These are phyloP conservation scores for Epichloe hybrida DNA, from an alignment of 2,329 filamentous ascomycete species.

Conservation along the genomic window DNA sequence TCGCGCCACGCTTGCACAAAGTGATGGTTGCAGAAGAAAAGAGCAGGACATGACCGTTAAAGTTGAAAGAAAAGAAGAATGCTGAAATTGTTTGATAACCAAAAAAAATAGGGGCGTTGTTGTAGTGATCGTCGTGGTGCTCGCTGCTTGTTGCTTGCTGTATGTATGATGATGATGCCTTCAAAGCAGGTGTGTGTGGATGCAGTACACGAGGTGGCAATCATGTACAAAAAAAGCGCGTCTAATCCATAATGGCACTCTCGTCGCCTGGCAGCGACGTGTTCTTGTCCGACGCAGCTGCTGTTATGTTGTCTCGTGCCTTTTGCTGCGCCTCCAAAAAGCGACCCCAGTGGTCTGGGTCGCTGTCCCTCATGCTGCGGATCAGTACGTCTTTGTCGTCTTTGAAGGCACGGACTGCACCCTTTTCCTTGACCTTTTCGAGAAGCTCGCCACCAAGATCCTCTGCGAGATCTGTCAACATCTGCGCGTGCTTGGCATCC, in stretches of 20 bases:
- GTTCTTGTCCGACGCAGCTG: slow-evolving; percentile 15
- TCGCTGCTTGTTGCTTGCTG: too few species aligned
- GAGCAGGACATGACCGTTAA: too few species aligned
- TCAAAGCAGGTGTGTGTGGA: too few species aligned
- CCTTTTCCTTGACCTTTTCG: slow-evolving; percentile 39
- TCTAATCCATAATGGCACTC: slow-evolving; percentile 28
- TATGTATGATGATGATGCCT: too few species aligned
- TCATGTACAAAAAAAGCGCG: background rate
- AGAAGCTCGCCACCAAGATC: slow-evolving; percentile 48
- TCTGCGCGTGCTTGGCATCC: slow-evolving; percentile 35
- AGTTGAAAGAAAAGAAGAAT: too few species aligned
- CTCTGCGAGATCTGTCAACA: slow-evolving; percentile 50
- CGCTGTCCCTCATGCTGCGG: slow-evolving; percentile 39
- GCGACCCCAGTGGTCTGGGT: slow-evolving; percentile 51
- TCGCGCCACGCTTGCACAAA: background rate
- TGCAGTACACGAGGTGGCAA: too few species aligned
- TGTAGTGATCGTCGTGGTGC: too few species aligned
- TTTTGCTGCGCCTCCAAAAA: slow-evolving; percentile 51
- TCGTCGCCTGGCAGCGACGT: slow-evolving; percentile 19
- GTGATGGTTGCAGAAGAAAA: too few species aligned
- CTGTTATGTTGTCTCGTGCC: slow-evolving; percentile 37
- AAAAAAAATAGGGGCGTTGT: too few species aligned
- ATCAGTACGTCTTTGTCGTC: slow-evolving; percentile 40
- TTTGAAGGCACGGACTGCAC: slow-evolving; percentile 47
- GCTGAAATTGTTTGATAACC: too few species aligned